These are phyloP conservation scores for Monosporascus ibericus DNA, from an alignment of 2,329 filamentous ascomycete genomes.

Conservation along the genomic window DNA sequence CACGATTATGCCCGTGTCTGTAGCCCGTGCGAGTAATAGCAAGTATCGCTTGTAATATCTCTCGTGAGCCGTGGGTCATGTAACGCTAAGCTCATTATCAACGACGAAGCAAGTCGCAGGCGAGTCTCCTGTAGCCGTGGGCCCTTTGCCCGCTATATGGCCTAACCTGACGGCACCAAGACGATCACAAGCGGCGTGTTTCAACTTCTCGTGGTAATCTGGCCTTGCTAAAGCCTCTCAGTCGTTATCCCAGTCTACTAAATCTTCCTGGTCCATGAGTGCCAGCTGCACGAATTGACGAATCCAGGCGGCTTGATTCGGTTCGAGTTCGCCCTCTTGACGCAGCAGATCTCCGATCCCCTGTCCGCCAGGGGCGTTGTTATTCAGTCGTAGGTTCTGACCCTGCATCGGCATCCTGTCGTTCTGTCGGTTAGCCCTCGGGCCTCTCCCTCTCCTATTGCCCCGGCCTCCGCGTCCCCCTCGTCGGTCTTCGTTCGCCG, in stretches of 20 bases:
- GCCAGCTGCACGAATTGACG: slow-evolving; percentile 49
- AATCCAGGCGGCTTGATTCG: slow-evolving; percentile 46
- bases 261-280: slow-evolving; percentile 46
- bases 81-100: background rate
- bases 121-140: too few relatives aligned
- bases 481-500: slow-evolving; percentile 22
- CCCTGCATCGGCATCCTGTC: slow-evolving; percentile 21
- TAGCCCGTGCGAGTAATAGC: background rate
- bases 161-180: background rate
- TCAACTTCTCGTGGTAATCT: background rate
- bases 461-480: slow-evolving; percentile 23
- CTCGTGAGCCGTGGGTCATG: background rate
- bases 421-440: slow-evolving; percentile 18
- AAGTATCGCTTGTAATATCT: background rate
- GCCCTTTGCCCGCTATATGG: background rate
- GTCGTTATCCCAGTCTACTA: slow-evolving; percentile 37
- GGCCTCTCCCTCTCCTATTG: slow-evolving; percentile 22
- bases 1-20: background rate
- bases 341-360: slow-evolving; percentile 13
- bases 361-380: slow-evolving; percentile 16
- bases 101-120: background rate
- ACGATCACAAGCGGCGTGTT: too few relatives aligned
- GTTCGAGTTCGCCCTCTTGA: slow-evolving; percentile 32
- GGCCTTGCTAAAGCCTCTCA: background rate
- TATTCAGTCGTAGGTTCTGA: slow-evolving; percentile 14